Evolutionary conservation across 2,329 filamentous ascomycete genomes (phyloP).

Genomic region (Xylariales sp.): DNA sequence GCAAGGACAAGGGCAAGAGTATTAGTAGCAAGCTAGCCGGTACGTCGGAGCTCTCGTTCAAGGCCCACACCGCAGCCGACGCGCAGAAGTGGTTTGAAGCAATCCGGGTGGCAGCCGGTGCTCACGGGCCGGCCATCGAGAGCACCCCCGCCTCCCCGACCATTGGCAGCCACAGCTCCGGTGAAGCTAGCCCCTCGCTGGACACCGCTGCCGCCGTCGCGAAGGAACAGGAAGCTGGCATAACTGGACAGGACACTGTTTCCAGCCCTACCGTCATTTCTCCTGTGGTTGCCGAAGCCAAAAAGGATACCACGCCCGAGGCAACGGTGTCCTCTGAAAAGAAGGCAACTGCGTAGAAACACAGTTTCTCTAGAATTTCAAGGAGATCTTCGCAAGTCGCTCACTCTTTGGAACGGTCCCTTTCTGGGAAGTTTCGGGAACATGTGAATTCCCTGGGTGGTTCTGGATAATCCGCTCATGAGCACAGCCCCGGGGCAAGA

Average conservation of each 20-base stretch:
- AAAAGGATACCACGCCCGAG: conserved; percentile 8
- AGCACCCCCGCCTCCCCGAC: conserved; percentile 28
- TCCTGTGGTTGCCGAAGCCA: conserved; percentile 16
- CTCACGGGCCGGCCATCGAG: conserved; percentile 33
- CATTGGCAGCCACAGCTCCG: conserved; percentile 14
- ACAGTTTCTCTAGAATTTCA: conserved; percentile 3
- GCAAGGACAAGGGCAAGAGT: conserved; percentile 82
- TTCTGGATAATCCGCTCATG: background rate
- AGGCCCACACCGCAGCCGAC: conserved; percentile 75
- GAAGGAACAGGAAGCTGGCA: conserved; percentile 43
- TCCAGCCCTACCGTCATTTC: conserved; percentile 26
- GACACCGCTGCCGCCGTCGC: conserved; percentile 20
- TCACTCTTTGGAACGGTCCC: too few species aligned
- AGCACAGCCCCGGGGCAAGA: too few species aligned
- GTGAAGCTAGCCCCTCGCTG: conserved; percentile 21
- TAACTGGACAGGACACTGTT: conserved; percentile 29
- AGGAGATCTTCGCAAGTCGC: conserved; percentile 3
- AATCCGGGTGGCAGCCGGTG: conserved; percentile 58
- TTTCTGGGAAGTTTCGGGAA: too few species aligned
- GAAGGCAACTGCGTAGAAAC: conserved; percentile 7
- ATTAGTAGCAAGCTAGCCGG: conserved; percentile 78
- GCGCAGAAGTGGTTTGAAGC: conserved; percentile 82
- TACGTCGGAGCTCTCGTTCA: conserved; percentile 77
- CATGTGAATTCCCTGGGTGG: too few species aligned
- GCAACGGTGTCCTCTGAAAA: background rate